These are phyloP conservation scores for Plasmodium cynomolgi DNA, from an alignment of 169 alveolate species.

Conservation along the genomic window DNA sequence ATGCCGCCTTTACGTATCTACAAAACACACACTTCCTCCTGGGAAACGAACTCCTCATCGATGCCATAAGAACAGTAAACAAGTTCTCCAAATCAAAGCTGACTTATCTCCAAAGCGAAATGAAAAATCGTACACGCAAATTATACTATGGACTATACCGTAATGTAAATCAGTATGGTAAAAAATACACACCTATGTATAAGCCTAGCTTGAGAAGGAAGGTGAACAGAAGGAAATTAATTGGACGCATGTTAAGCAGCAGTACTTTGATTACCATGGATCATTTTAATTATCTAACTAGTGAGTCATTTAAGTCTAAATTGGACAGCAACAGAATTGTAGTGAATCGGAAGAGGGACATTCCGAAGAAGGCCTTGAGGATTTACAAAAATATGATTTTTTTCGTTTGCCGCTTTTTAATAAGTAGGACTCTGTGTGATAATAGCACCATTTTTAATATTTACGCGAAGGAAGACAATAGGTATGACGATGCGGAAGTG, in stretches of 20 bases:
- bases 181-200: not conserved
- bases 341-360: not conserved
- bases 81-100: not conserved
- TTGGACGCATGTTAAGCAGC: constrained; percentile 3
- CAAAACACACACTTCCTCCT: constrained; percentile 56
- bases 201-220: not conserved
- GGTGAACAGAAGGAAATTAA: not conserved
- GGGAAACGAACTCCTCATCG: constrained; percentile 71
- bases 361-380: constrained; percentile 15
- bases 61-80: constrained; percentile 30
- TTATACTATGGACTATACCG: constrained; percentile 15
- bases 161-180: not conserved
- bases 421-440: constrained; percentile 74
- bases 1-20: constrained; percentile 33
- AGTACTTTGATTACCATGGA: constrained; percentile 14
- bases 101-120: constrained; percentile 14
- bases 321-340: not conserved
- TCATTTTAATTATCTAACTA: constrained; percentile 50
- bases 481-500: not conserved
- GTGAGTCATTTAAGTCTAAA: not conserved
- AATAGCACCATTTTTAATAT: constrained; percentile 69
- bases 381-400: constrained; percentile 57
- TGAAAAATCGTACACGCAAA: constrained; percentile 55
- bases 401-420: constrained; percentile 71
- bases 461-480: constrained; percentile 7